phyloP scores from a whole-genome alignment of 495 filamentous ascomycete species.

The Letharia lupina region DNA sequence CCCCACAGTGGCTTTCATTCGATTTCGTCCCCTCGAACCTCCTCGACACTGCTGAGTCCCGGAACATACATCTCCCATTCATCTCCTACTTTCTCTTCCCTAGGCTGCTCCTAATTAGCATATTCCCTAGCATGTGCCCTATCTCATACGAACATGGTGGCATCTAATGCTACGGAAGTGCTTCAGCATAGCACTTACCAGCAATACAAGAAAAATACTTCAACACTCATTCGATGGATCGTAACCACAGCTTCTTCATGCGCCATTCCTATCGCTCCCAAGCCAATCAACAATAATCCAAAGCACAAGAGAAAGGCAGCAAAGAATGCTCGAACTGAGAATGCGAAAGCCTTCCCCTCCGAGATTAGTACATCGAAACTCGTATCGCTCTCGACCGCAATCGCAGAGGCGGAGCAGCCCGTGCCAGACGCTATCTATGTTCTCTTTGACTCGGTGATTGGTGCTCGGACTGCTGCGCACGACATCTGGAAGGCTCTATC shows the following conservation, averaged over 20 bases:
- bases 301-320: neutral
- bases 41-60: too few species aligned
- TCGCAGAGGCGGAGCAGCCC: neutral
- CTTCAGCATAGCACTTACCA: neutral
- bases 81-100: too few species aligned
- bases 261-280: neutral
- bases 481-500: neutral
- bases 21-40: too few species aligned
- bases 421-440: neutral
- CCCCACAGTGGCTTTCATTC: too few species aligned
- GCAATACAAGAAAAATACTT: conserved; percentile 2
- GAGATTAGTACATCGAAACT: neutral
- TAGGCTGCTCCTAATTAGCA: too few species aligned
- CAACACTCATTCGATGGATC: neutral
- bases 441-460: neutral
- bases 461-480: neutral
- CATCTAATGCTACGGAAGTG: neutral
- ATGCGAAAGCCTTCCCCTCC: neutral
- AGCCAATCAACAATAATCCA: neutral
- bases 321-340: neutral
- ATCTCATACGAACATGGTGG: neutral
- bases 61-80: too few species aligned
- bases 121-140: neutral
- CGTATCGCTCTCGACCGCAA: neutral
- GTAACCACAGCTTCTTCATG: neutral